Evolutionary conservation across 1,284 basidiomycete species (phyloP), one percentile per base, ranked within the genome.

Genomic region (Cutaneotrichosporon cyanovorans): DNA sequence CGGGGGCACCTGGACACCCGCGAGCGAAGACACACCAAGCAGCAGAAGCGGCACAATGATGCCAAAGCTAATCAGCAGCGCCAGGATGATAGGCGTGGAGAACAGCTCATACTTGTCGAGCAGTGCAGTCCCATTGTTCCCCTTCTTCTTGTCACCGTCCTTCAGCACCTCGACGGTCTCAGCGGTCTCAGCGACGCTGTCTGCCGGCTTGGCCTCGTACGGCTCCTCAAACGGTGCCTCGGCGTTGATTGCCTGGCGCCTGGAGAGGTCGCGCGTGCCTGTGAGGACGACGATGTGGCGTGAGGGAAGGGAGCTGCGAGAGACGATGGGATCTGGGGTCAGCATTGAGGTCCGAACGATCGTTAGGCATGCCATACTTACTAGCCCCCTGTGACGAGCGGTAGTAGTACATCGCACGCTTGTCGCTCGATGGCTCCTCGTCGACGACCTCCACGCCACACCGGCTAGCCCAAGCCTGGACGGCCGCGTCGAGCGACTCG

Each of bases 51-150:
- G 87, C 12, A 89, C 60, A 20, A 90, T 74, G 25, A 89, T 63
- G 62, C 84, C 82, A 59, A 90, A 76, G 0, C 74, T 72, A 38
- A 90, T 72, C 36, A 87, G 74, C 19, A 90, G 75, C 2, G 76
- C 73, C 9, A 77, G 78, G 67, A 91, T 85, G 45, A 91, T 76
- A 1, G 79, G 85, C 1, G 87, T 84, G 0, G 87, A 87, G 44
- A 90, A 38, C 39, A 89, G 75, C 61, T 86, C 83, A 64, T 86
- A 86, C 37, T 76, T 77, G 50, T 82, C 78, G 34, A 88, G 75
- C 12, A 66, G 32, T 8, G 46, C 7, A 12, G 66, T 59, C 14
- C 52, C 62, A 34, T 50, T 48, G 22, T 56, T 45, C 14, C 53
- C 20, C 55, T 55, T 55, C 48, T 58, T 52, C 8, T 61, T 60